Conservation (phyloP, 805 yeast species). For the Starmerella sp. region DNA sequence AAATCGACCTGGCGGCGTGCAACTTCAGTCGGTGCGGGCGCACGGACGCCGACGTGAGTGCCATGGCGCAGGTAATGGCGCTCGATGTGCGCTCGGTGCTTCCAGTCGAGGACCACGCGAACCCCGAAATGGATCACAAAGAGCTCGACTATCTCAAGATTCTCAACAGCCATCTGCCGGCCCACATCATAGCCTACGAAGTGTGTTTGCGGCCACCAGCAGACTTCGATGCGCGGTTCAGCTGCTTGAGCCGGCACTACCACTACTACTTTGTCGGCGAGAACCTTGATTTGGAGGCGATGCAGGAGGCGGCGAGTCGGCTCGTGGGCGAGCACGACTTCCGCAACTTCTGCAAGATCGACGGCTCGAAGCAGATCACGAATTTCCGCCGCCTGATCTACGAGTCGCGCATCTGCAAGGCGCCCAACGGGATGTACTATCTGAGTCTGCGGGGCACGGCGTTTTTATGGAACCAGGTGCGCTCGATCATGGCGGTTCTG, state of each 20-base stretch:
- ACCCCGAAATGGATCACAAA: conserved; percentile 43
- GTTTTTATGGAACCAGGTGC: conserved; percentile 94
- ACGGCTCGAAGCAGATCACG: conserved; percentile 84
- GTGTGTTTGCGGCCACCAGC: conserved; percentile 73
- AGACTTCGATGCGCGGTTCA: conserved; percentile 83
- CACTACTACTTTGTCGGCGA: conserved; percentile 51
- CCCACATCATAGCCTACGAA: conserved; percentile 72
- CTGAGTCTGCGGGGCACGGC: conserved; percentile 80
- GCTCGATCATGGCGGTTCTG: conserved; percentile 83
- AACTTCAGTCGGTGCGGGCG: conserved; percentile 86
- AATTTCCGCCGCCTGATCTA: conserved; percentile 59
- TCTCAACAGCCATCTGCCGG: conserved; percentile 66
- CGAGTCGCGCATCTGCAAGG: conserved; percentile 38
- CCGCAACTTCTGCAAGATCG: conserved; percentile 87
- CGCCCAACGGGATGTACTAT: conserved; percentile 36
- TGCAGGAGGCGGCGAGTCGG: conserved; percentile 55
- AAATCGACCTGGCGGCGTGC: conserved; percentile 49
- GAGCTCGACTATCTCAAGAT: conserved; percentile 71
- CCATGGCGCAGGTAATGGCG: conserved; percentile 88
- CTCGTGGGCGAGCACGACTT: conserved; percentile 77
- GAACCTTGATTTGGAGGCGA: conserved; percentile 48
- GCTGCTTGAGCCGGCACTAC: conserved; percentile 78
- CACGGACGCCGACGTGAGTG: conserved; percentile 94
- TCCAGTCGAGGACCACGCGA: conserved; percentile 47
- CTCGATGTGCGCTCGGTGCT: conserved; percentile 62